Percentiles rank a stretch among this genome's conserved stretches.
These are phyloP conservation scores for Rhizopus stolonifer DNA, from an alignment of 371 early-diverging fungal genomes.

Conservation along the genomic window DNA sequence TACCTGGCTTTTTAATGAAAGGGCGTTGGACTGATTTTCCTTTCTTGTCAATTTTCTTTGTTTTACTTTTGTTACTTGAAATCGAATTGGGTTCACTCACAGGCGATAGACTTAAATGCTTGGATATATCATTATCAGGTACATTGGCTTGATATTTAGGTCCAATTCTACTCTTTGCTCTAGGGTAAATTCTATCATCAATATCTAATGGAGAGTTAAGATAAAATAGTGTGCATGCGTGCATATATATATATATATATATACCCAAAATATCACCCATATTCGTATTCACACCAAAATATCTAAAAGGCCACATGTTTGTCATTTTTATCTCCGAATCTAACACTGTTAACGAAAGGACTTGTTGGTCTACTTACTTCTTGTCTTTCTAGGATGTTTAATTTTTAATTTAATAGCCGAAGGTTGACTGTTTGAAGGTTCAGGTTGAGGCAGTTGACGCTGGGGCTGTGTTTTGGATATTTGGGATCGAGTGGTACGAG, in stretches of 20 bases:
- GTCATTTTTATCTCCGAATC: constrained; percentile 40
- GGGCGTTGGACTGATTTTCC: neutral
- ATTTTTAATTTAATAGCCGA: constrained; percentile 3
- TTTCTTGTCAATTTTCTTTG: constrained; percentile 3
- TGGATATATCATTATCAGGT: constrained; percentile 49
- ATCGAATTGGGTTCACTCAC: constrained; percentile 7
- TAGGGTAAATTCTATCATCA: constrained; percentile 80
- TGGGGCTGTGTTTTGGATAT: constrained; percentile 2
- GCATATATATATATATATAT: neutral
- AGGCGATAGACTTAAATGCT: neutral
- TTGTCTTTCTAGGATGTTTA: constrained; percentile 3
- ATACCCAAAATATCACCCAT: constrained; percentile 68
- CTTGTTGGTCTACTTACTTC: constrained; percentile 5
- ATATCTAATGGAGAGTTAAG: constrained; percentile 44
- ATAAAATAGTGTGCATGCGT: no score
- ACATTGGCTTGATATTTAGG: constrained; percentile 73
- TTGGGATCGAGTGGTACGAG: constrained; percentile 18
- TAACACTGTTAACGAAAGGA: neutral
- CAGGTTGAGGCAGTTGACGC: neutral
- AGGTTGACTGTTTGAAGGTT: neutral
- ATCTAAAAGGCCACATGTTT: constrained; percentile 84
- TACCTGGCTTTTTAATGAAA: constrained; percentile 6
- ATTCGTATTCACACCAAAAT: constrained; percentile 80
- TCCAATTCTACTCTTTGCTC: constrained; percentile 79
- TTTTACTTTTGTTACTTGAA: neutral